Conservation (phyloP, 164 flowering plant species). For the Aristolochia contorta region DNA sequence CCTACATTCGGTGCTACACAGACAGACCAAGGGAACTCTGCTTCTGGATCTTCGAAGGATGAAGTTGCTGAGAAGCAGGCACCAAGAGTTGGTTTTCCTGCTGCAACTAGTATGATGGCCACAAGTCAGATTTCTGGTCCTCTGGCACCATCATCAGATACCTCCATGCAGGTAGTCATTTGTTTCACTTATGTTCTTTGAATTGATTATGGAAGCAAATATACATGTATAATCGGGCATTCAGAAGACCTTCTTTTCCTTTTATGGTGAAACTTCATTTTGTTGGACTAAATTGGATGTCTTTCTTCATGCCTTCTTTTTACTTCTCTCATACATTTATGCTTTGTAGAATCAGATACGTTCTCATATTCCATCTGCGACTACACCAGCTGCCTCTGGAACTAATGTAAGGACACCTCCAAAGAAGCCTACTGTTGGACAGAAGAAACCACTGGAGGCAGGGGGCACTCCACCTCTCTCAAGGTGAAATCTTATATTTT, state of each 20-base stretch:
- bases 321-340: not conserved
- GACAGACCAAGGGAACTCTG: conserved; percentile 35
- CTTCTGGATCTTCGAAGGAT: conserved; percentile 27
- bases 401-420: conserved; percentile 43
- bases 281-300: not conserved
- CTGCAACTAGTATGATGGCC: conserved; percentile 20
- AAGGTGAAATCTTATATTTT: conserved; percentile 29
- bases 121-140: conserved; percentile 34
- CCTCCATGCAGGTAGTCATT: conserved; percentile 26
- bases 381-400: conserved; percentile 30
- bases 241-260: too few relatives aligned
- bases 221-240: too few relatives aligned
- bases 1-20: conserved; percentile 27
- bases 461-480: conserved; percentile 50
- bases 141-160: conserved; percentile 26
- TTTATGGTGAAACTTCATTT: too few relatives aligned
- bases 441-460: conserved; percentile 76
- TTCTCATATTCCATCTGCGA: conserved; percentile 37
- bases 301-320: too few relatives aligned
- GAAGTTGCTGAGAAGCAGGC: conserved; percentile 45
- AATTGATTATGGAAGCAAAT: not conserved
- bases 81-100: conserved; percentile 30
- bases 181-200: not conserved
- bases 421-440: conserved; percentile 63
- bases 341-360: conserved; percentile 23